Percentiles rank a stretch among this genome's conserved stretches.
These are phyloP conservation scores for Saposhnikovia divaricata DNA, from an alignment of 129 eudicot species.

Conservation along the genomic window DNA sequence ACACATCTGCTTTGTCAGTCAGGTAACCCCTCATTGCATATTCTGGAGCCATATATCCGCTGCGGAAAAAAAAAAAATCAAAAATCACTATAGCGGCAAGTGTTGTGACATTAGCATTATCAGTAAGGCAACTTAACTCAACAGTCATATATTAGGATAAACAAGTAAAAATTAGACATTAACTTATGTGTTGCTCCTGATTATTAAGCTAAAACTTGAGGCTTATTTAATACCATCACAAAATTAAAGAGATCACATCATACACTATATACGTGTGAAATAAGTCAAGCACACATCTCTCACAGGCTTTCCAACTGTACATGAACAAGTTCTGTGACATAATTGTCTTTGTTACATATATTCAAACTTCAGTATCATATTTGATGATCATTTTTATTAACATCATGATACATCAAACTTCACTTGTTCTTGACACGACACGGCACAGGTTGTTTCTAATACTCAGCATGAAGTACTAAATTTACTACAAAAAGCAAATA, in stretches of 20 bases:
- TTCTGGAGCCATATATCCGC: slow-evolving; percentile 56
- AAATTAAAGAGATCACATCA: not conserved
- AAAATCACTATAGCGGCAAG: not conserved
- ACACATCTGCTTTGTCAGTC: slow-evolving; percentile 51
- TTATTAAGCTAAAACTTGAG: not conserved
- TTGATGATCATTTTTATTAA: not conserved
- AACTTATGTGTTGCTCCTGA: not conserved
- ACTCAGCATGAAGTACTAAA: not conserved
- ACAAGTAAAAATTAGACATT: not conserved
- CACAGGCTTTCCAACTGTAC: not conserved
- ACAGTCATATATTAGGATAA: not conserved
- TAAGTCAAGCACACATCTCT: not conserved
- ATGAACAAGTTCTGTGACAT: not conserved
- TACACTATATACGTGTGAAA: not conserved
- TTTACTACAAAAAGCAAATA: not conserved
- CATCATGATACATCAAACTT: not conserved
- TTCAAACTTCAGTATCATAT: not conserved
- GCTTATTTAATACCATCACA: not conserved
- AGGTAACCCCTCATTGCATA: slow-evolving; percentile 52
- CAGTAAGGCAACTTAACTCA: not conserved
- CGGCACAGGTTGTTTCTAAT: not conserved
- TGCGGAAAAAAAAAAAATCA: not conserved
- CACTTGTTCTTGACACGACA: not conserved
- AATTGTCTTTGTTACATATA: not conserved
- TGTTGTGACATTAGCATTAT: not conserved